Evolutionary conservation across 1,284 basidiomycete species (phyloP).

Genomic region (Apiotrichum veenhuisii): DNA sequence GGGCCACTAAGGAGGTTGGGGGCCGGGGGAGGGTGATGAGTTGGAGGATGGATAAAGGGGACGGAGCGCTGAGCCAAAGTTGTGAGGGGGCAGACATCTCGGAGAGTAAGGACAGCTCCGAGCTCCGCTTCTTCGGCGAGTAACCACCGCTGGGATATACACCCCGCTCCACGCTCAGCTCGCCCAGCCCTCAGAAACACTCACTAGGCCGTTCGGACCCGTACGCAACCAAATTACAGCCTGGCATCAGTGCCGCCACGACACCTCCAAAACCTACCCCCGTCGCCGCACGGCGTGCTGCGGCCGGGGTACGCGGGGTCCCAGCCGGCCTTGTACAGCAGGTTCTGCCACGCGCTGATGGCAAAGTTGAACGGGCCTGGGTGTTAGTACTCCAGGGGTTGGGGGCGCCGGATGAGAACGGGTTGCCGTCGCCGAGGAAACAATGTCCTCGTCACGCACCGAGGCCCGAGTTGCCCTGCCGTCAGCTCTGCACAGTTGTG

Average conservation of each 20-base stretch:
- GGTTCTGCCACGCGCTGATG: conserved; percentile 41
- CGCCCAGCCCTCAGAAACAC: conserved; percentile 9
- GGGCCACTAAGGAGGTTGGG: no score
- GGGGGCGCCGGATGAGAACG: no score
- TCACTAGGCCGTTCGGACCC: conserved; percentile 33
- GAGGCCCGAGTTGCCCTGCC: conserved; percentile 39
- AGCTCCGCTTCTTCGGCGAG: no score
- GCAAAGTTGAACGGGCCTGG: conserved; percentile 46
- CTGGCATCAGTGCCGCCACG: conserved; percentile 11
- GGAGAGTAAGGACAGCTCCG: no score
- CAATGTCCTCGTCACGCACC: no score
- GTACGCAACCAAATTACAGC: conserved; percentile 33
- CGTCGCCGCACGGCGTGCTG: conserved; percentile 30
- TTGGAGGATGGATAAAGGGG: no score
- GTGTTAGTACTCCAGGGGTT: background rate
- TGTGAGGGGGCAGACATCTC: no score
- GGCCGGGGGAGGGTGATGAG: no score
- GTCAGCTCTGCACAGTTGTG: background rate
- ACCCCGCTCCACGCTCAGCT: no score
- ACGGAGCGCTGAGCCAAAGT: no score
- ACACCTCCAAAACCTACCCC: conserved; percentile 17
- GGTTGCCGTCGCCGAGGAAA: no score
- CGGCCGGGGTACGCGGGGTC: conserved; percentile 38
- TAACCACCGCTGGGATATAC: no score
- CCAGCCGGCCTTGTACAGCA: conserved; percentile 40